Conservation (phyloP, 2,329 filamentous ascomycete genomes). For the Cladosporium sphaerospermum region DNA sequence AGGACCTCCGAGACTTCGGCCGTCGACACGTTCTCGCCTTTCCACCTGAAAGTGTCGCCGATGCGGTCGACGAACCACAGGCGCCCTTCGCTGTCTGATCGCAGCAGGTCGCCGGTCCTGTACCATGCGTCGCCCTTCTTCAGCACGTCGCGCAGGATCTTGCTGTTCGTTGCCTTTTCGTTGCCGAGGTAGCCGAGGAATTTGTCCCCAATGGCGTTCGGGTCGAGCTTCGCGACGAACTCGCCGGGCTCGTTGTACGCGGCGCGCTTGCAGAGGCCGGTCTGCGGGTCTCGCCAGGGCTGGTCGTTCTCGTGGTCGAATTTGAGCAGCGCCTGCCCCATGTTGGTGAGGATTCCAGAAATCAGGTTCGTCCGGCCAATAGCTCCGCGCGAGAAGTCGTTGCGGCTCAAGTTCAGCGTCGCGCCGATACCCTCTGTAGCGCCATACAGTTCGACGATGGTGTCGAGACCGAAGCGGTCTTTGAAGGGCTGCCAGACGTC, state of each 20-base stretch:
- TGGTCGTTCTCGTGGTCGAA: constrained; percentile 66
- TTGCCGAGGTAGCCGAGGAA: constrained; percentile 85
- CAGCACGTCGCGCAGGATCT: constrained; percentile 69
- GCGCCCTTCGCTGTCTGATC: constrained; percentile 63
- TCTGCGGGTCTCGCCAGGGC: constrained; percentile 61
- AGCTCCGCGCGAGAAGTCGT: constrained; percentile 68
- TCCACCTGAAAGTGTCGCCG: constrained; percentile 73
- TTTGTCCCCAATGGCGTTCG: constrained; percentile 53
- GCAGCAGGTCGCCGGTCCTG: constrained; percentile 74
- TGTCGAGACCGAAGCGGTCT: constrained; percentile 52
- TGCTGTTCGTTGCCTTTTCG: constrained; percentile 60
- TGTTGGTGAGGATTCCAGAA: constrained; percentile 48
- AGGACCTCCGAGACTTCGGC: constrained; percentile 71
- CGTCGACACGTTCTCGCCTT: constrained; percentile 45
- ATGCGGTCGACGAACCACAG: constrained; percentile 77
- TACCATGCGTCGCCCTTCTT: constrained; percentile 74
- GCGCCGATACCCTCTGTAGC: constrained; percentile 53
- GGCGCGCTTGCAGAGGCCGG: constrained; percentile 60
- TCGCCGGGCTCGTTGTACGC: constrained; percentile 63
- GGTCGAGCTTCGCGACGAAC: constrained; percentile 64
- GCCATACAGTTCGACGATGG: constrained; percentile 34
- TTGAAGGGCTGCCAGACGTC: constrained; percentile 84
- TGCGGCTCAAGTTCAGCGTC: constrained; percentile 66
- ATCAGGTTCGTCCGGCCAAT: constrained; percentile 68
- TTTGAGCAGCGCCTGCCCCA: constrained; percentile 54